These are phyloP conservation scores for Neospermospora avenae DNA, from an alignment of 2,329 filamentous ascomycete genomes.

Conservation along the genomic window DNA sequence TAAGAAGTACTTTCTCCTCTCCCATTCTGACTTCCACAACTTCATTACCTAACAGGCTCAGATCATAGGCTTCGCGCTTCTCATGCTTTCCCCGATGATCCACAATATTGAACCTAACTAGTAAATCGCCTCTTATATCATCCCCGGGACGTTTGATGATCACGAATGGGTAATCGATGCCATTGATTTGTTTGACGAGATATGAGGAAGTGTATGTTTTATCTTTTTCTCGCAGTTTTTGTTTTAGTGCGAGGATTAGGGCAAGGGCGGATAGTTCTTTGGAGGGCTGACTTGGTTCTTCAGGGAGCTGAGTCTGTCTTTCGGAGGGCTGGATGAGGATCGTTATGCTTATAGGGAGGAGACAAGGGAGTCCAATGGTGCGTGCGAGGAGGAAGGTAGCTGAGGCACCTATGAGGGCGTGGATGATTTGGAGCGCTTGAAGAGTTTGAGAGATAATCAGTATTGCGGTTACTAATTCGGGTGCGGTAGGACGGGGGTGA, in stretches of 20 bases:
- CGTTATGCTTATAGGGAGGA: background rate
- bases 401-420: background rate
- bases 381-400: background rate
- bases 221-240: background rate
- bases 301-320: too few species aligned
- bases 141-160: conserved; percentile 2
- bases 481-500: background rate
- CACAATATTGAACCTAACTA: conserved; percentile 8
- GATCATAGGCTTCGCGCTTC: conserved; percentile 8
- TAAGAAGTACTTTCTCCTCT: background rate
- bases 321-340: conserved; percentile 2
- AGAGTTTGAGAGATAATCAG: background rate
- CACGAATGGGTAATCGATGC: conserved; percentile 1
- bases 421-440: background rate
- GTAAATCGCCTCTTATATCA: background rate
- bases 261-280: background rate
- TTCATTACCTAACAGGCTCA: background rate
- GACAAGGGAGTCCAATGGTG: background rate
- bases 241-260: background rate
- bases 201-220: background rate
- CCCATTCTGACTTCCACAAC: background rate
- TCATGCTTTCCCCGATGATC: conserved; percentile 8
- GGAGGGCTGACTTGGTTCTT: too few species aligned
- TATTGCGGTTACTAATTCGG: background rate
- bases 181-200: background rate